A percentile compares a stretch with the other conserved stretches of the same genome.
These are phyloP conservation scores for Lecanicillium sp. DNA, from an alignment of 2,329 filamentous ascomycete genomes.

Conservation along the genomic window DNA sequence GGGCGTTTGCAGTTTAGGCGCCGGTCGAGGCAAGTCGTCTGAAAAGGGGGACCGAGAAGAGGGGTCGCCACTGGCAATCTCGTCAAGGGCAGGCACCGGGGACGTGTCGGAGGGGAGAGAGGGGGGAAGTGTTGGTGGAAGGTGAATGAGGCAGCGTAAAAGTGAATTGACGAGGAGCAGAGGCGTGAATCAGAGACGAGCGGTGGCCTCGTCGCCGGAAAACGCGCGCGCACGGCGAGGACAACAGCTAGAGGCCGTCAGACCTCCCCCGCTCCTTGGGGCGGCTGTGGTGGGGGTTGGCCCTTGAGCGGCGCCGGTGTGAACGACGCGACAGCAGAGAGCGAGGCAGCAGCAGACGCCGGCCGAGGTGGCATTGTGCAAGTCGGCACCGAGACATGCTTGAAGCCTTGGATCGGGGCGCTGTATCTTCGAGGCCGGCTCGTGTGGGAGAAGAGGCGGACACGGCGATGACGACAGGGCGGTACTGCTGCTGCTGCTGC, in stretches of 20 bases:
- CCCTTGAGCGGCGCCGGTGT: not conserved
- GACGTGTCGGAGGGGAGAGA: not conserved
- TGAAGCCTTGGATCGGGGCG: not conserved
- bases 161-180: not conserved
- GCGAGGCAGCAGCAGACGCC: not conserved
- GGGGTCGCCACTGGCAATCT: constrained; percentile 15
- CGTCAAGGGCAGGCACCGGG: constrained; percentile 10
- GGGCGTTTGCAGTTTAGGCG: constrained; percentile 12
- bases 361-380: not conserved
- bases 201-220: not conserved
- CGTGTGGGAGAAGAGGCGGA: not conserved
- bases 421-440: not conserved
- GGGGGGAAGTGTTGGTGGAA: not conserved
- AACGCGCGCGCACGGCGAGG: constrained; percentile 1
- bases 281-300: constrained; percentile 12
- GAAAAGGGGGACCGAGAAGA: constrained; percentile 6
- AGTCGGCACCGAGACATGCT: not conserved
- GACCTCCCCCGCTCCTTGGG: constrained; percentile 10
- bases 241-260: not conserved
- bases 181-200: not conserved
- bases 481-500: not conserved
- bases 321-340: not conserved
- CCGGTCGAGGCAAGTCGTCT: not conserved
- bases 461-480: constrained; percentile 8
- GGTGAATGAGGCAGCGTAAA: not conserved